Conservation (phyloP, 2,329 filamentous ascomycete species). For the Dothideomycetidae sp. region DNA sequence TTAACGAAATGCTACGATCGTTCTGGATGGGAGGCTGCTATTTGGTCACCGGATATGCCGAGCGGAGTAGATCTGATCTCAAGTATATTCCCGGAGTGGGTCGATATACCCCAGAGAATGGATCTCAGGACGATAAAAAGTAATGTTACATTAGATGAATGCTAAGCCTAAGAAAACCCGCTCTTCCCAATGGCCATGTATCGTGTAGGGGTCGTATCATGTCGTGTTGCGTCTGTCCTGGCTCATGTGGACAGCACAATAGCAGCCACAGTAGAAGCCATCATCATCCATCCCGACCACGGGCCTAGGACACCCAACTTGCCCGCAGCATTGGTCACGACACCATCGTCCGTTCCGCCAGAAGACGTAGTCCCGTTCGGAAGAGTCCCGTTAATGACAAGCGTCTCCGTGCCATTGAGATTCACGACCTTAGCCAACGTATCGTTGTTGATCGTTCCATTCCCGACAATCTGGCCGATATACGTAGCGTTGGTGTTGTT, state of each 20-base stretch:
- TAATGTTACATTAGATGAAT: no score
- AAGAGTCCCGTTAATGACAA: conserved; percentile 64
- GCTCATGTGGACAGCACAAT: conserved; percentile 19
- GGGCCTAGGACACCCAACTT: conserved; percentile 15
- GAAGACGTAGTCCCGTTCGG: conserved; percentile 34
- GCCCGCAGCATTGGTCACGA: conserved; percentile 13
- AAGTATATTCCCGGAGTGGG: no score
- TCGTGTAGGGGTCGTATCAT: no score
- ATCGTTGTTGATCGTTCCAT: conserved; percentile 48
- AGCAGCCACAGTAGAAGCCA: conserved; percentile 26
- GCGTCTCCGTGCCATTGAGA: conserved; percentile 47
- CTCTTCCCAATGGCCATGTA: no score
- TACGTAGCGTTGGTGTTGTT: conserved; percentile 48
- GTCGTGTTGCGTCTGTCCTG: no score
- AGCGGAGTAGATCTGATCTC: no score
- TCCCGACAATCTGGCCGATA: conserved; percentile 43
- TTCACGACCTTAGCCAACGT: conserved; percentile 46
- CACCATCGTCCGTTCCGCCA: conserved; percentile 23
- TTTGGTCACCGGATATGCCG: no score
- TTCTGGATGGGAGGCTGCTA: no score
- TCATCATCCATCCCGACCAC: conserved; percentile 26
- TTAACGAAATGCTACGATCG: no score
- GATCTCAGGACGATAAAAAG: no score
- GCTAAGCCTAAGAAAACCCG: no score
- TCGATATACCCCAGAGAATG: no score